Evolutionary conservation across 2,329 filamentous ascomycete species (phyloP), one percentile per base, ranked within the genome.

Genomic region (Parascedosporium putredinis): DNA sequence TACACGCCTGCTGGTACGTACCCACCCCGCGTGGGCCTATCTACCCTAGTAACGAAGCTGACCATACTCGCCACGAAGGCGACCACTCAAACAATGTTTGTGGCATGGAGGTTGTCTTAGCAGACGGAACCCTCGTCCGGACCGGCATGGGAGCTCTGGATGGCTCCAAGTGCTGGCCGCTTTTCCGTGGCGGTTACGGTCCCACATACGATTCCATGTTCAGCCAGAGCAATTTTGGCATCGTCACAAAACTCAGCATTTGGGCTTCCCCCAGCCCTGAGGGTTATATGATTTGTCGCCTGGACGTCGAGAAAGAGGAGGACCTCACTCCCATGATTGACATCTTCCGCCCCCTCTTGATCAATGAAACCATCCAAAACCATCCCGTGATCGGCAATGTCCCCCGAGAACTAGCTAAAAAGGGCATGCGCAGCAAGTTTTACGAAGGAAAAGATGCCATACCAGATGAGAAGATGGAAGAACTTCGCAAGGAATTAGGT

Each of bases 191-290:
- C 50, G 62, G 62, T 2, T 71, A 68, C 52, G 67, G 68, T 0
- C 67, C 68, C 1, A 58, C 60, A 5, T 57, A 64, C 23, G 65
- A 70, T 52, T 70, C 70, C 2, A 65, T 78, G 14, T 78, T 78
- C 55, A 67, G 69, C 0, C 74, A 78, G 57, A 70, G 67, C 20
- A 75, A 72, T 52, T 64, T 76, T 12, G 75, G 74, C 33, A 72
- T 78, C 29, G 69, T 76, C 8, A 73, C 71, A 2, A 77, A 78
- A 58, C 73, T 79, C 67, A 75, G 75, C 0, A 66, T 78, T 49
- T 60, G 62, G 49, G 54, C 65, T 51, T 67, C 67, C 62, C 67
- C 66, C 5, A 61, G 58, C 12, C 59, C 63, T 2, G 58, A 59
- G 0, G 60, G 55, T 1, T 61, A 67, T 52, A 63, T 67, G 52